Evolutionary conservation across 2,329 filamentous ascomycete species (phyloP).

Genomic region (Curvularia hawaiiensis): DNA sequence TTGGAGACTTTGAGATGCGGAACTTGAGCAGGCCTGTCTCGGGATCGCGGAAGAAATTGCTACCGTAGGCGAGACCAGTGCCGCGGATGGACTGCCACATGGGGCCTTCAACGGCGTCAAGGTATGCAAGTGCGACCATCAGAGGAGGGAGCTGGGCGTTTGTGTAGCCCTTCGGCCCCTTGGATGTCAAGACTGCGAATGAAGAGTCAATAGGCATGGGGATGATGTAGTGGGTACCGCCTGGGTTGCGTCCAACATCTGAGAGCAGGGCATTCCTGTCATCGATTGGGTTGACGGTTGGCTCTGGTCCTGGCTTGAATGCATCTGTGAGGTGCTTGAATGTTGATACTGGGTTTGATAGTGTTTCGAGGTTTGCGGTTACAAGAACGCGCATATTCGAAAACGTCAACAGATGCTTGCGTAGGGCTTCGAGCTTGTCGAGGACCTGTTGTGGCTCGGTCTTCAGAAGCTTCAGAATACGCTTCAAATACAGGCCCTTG

Average conservation of each 20-base stretch:
- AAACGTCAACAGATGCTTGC: conserved; percentile 76
- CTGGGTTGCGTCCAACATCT: conserved; percentile 74
- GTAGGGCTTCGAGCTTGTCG: conserved; percentile 76
- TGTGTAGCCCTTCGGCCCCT: conserved; percentile 74
- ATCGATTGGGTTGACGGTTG: conserved; percentile 71
- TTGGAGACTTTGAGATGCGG: conserved; percentile 86
- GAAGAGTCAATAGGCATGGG: conserved; percentile 95
- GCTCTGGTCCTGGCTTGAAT: conserved; percentile 54
- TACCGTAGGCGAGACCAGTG: conserved; percentile 90
- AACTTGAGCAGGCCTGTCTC: conserved; percentile 83
- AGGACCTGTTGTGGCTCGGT: conserved; percentile 78
- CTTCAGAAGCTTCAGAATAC: conserved; percentile 79
- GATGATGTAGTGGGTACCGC: conserved; percentile 76
- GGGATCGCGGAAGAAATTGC: conserved; percentile 75
- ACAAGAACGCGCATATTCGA: conserved; percentile 87
- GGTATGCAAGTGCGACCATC: conserved; percentile 86
- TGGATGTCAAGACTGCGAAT: conserved; percentile 76
- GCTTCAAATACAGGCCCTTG: conserved; percentile 84
- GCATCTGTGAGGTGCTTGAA: conserved; percentile 69
- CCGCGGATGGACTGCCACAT: conserved; percentile 93
- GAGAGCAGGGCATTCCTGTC: conserved; percentile 74
- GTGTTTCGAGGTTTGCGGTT: conserved; percentile 76
- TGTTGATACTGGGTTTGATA: conserved; percentile 74
- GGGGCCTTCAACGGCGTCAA: conserved; percentile 91
- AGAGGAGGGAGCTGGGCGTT: conserved; percentile 82